Conservation (phyloP, 2,329 filamentous ascomycete species). For the Raffaelea arxii region DNA sequence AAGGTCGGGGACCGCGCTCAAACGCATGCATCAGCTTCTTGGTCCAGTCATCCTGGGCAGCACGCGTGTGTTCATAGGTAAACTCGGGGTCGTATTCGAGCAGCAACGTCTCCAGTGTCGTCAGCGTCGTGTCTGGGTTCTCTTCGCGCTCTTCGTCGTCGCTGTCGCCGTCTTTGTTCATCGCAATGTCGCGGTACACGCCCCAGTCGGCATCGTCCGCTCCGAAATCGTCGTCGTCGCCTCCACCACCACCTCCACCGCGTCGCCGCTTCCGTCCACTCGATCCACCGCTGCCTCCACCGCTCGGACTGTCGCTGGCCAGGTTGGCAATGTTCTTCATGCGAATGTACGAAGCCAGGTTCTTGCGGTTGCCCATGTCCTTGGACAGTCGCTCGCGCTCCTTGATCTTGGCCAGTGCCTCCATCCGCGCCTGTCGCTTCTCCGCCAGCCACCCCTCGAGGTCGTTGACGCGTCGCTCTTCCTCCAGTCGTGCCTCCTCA, state of each 20-base stretch:
- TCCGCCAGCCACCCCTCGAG: slow-evolving; percentile 82
- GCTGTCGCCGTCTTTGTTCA: slow-evolving; percentile 54
- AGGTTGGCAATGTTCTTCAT: slow-evolving; percentile 98
- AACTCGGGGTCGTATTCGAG: slow-evolving; percentile 81
- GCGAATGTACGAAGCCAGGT: slow-evolving; percentile 86
- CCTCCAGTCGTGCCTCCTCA: slow-evolving; percentile 75
- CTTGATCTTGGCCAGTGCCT: slow-evolving; percentile 74
- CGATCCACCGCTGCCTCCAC: slow-evolving; percentile 77
- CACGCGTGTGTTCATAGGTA: slow-evolving; percentile 83
- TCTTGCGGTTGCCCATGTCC: slow-evolving; percentile 93
- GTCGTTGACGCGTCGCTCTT: slow-evolving; percentile 73
- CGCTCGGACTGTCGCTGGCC: slow-evolving; percentile 77
- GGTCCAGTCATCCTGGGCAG: slow-evolving; percentile 91
- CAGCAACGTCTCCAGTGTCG: slow-evolving; percentile 72
- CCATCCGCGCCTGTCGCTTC: slow-evolving; percentile 61
- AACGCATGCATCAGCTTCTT: slow-evolving; percentile 88
- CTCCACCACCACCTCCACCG: slow-evolving; percentile 69
- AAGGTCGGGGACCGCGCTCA: slow-evolving; percentile 76
- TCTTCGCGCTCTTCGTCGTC: slow-evolving; percentile 92
- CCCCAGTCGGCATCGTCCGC: slow-evolving; percentile 98
- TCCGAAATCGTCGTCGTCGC: slow-evolving; percentile 92
- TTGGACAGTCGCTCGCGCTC: slow-evolving; percentile 88
- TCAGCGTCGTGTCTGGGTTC: slow-evolving; percentile 66
- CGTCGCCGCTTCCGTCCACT: slow-evolving; percentile 43
- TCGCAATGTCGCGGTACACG: slow-evolving; percentile 82